A percentile compares a stretch with the other conserved stretches of the same genome.
Conservation (phyloP, 371 early-diverging fungal species). For the Mortierella sp. region DNA sequence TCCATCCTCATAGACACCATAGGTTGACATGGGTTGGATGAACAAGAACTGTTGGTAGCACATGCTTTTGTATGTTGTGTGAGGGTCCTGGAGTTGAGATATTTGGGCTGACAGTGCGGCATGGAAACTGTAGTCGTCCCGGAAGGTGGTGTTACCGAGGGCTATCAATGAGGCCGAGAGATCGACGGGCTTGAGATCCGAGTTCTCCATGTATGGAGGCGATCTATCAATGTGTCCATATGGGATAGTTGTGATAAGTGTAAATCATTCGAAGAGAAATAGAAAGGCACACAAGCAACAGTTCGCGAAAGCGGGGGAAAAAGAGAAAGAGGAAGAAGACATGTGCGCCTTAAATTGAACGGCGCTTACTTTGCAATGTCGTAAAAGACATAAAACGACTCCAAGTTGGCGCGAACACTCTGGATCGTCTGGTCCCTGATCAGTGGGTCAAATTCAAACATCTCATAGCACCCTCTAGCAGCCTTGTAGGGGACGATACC, state of each 20-base stretch:
- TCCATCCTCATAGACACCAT: constrained; percentile 49
- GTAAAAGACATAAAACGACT: constrained; percentile 57
- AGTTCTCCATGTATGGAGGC: constrained; percentile 48
- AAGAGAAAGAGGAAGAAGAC: neutral
- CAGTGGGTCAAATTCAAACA: constrained; percentile 33
- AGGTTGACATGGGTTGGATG: constrained; percentile 48
- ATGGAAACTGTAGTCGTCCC: constrained; percentile 46
- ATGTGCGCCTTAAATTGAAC: no score
- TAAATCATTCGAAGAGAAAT: neutral
- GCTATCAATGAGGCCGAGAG: constrained; percentile 16
- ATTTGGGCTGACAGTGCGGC: constrained; percentile 13
- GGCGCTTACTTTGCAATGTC: constrained; percentile 45
- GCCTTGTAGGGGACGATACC: constrained; percentile 31
- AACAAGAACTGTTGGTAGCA: constrained; percentile 56
- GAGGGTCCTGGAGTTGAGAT: constrained; percentile 44
- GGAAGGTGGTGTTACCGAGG: constrained; percentile 22
- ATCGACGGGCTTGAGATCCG: constrained; percentile 44
- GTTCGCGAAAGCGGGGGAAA: neutral
- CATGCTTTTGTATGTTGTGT: constrained; percentile 49
- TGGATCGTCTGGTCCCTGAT: constrained; percentile 35
- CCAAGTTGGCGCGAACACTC: constrained; percentile 43
- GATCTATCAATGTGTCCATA: constrained; percentile 17
- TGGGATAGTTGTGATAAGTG: neutral
- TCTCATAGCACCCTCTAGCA: constrained; percentile 53
- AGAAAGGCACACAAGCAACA: no score